Percentiles rank a stretch among this genome's conserved stretches.
Conservation (phyloP, 108 stramenopile species). For the Aurantiochytrium sp. region DNA sequence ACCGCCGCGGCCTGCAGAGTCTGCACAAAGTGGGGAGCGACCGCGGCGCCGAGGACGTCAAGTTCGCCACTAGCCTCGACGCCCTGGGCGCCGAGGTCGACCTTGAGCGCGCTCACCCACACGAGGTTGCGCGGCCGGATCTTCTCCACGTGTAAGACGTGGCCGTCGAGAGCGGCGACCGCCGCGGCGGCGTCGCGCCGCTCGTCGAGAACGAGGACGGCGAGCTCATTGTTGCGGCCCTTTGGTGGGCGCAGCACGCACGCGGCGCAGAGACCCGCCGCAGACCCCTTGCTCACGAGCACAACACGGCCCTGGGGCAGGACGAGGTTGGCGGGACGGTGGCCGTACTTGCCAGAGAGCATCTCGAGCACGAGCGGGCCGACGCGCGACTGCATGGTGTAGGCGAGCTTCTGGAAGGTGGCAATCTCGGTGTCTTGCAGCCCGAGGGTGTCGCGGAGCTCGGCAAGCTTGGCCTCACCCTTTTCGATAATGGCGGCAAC, state of each 20-base stretch:
- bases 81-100: neutral
- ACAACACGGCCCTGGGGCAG: neutral
- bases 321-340: neutral
- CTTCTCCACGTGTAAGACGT: neutral
- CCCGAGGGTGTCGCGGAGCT: neutral
- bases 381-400: neutral
- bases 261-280: neutral
- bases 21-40: neutral
- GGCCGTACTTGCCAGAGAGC: neutral
- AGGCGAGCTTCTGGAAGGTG: neutral
- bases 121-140: neutral
- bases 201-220: neutral
- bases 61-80: neutral
- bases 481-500: constrained; percentile 74
- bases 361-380: neutral
- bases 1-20: neutral
- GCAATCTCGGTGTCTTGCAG: neutral
- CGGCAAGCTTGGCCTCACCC: constrained; percentile 42
- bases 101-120: neutral
- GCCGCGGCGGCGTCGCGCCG: neutral
- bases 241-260: neutral
- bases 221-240: neutral
- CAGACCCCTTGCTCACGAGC: neutral
- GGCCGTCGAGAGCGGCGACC: neutral
- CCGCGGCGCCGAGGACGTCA: neutral